Base-by-base conservation (phyloP, 2,329 filamentous ascomycete genomes). In the Stemphylium lycopersici region DNA sequence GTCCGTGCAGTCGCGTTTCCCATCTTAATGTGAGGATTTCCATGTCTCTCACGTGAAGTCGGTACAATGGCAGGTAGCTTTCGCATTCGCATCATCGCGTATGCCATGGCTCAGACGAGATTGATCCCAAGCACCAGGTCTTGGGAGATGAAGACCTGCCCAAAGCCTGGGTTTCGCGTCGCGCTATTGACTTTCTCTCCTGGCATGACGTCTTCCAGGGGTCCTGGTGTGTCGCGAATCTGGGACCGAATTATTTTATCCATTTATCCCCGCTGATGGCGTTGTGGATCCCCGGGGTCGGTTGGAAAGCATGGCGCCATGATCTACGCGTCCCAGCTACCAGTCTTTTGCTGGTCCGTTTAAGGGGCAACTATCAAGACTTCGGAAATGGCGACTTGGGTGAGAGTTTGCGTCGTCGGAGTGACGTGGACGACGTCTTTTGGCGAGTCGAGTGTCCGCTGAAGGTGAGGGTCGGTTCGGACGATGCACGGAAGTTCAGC, bases 141-240 rank as follows among this genome's bases (percentile, higher is more conserved):
- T 31, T 22, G 20, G 11, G 11, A 29, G 31, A 20, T 22, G 29
- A 24, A 15, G 32, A 13, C 11, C 10, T 42, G 8, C 20, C 38
- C 38, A 16, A 38, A 31, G 41, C 24, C 22, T 33, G 20, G 43
- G 32, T 39, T 22, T 52, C 37, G 38, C 13, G 32, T 32, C 32
- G 45, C 50, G 45, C 50, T 53, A 48, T 29, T 43, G 32, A 43
- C 26, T 24, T 36, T 26, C 22, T 22, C 31, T 37, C 40, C 39
- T 29, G 29, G 18, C 31, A 40, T 51, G 52, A 50, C 51, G 52
- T 55, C 26, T 24, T 45, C n/a, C 40, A 41, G 20, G 47, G 40
- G 34, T 16, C 20, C 36, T 20, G 26, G 46, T 55, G 39, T 51
- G 40, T 46, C 52, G 36, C 41, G 29, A 55, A 51, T 55, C 47